phyloP scores from a whole-genome alignment of 345 rosid species.

The Balakata baccata region DNA sequence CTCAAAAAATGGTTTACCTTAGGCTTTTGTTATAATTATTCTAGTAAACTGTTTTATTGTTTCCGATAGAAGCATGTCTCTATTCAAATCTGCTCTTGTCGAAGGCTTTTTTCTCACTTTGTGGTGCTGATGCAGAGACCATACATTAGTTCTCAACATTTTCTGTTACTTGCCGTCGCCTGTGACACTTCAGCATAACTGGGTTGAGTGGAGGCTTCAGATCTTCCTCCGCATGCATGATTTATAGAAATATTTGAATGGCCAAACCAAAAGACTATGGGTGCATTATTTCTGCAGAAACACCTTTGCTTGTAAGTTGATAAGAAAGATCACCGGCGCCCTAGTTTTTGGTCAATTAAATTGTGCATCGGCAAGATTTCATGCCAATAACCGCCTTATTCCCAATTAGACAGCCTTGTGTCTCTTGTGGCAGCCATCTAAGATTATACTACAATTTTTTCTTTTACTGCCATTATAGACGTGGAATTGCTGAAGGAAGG shows the following conservation, averaged over 20 bases:
- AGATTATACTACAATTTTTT: neutral
- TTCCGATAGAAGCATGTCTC: neutral
- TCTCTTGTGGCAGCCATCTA: slow-evolving; percentile 1
- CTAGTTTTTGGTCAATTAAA: neutral
- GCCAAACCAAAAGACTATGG: no score
- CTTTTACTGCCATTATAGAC: neutral
- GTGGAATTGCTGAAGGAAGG: neutral
- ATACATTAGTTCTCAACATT: neutral
- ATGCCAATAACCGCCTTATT: neutral
- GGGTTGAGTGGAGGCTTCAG: neutral
- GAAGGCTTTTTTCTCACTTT: neutral
- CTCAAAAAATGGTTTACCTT: neutral
- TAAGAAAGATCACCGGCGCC: neutral
- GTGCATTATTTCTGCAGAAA: no score
- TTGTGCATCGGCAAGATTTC: neutral
- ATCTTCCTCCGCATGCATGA: neutral
- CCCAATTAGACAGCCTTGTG: neutral
- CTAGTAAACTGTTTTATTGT: slow-evolving; percentile 1
- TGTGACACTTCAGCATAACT: neutral
- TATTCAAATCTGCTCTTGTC: neutral
- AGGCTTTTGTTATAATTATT: neutral
- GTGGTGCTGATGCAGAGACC: neutral
- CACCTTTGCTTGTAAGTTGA: neutral
- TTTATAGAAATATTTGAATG: neutral
- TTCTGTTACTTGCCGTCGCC: neutral